Evolutionary conservation across 2,329 filamentous ascomycete genomes (phyloP).

Genomic region (Trichoderma arundinaceum): DNA sequence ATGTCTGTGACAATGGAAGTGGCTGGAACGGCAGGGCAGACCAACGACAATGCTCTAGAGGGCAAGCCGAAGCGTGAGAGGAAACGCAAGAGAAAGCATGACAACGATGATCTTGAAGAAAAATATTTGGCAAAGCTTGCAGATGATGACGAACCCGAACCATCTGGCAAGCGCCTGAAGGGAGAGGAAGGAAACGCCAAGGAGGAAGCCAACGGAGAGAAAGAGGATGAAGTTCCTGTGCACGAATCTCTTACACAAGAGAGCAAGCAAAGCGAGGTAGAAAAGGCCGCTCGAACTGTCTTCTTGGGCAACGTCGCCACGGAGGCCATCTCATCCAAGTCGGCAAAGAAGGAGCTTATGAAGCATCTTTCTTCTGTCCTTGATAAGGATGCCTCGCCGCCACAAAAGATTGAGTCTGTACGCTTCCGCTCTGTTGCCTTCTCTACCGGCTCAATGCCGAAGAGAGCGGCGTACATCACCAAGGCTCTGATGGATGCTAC

Average conservation of each 20-base stretch:
- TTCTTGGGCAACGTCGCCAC: constrained; percentile 92
- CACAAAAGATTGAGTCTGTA: constrained; percentile 83
- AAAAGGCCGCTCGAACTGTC: constrained; percentile 87
- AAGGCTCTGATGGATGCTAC: constrained; percentile 90
- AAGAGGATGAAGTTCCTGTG: constrained; percentile 51
- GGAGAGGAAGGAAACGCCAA: constrained; percentile 36
- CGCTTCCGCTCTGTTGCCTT: constrained; percentile 95
- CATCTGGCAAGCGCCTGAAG: constrained; percentile 60
- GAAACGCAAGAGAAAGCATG: constrained; percentile 71
- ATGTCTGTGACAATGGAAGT: constrained; percentile 41
- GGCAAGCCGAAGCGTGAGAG: constrained; percentile 54
- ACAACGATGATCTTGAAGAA: constrained; percentile 72
- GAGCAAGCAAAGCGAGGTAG: constrained; percentile 67
- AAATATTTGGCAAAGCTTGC: constrained; percentile 71
- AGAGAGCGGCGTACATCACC: constrained; percentile 92
- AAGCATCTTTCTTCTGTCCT: constrained; percentile 80
- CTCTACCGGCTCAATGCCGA: constrained; percentile 75
- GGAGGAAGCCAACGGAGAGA: constrained; percentile 51
- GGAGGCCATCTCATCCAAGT: constrained; percentile 80
- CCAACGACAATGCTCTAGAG: constrained; percentile 45
- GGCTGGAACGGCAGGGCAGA: constrained; percentile 47
- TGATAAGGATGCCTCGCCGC: constrained; percentile 54
- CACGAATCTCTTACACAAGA: constrained; percentile 63
- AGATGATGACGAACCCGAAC: constrained; percentile 63
- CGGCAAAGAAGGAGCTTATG: constrained; percentile 77